These are phyloP conservation scores for Russula sp. DNA, from an alignment of 768 basidiomycete genomes.

Conservation along the genomic window DNA sequence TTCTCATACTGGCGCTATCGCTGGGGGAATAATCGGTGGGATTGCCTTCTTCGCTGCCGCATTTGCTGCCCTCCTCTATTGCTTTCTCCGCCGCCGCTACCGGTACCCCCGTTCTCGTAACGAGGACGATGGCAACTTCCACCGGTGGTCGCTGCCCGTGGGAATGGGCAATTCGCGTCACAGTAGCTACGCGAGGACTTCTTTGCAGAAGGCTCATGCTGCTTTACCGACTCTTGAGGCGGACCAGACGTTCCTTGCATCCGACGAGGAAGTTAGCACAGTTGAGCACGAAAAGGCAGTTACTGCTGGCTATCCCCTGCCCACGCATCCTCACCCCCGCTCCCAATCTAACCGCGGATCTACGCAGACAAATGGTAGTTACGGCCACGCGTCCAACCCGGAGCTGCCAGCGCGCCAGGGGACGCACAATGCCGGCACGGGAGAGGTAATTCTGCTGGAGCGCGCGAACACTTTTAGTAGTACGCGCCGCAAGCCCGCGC, in stretches of 20 bases:
- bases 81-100: slow-evolving; percentile 13
- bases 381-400: background rate
- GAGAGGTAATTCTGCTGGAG: slow-evolving; percentile 17
- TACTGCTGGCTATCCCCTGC: background rate
- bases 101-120: background rate
- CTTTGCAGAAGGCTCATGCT: background rate
- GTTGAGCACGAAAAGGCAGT: slow-evolving; percentile 17
- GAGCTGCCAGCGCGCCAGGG: background rate
- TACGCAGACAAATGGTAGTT: slow-evolving; percentile 3
- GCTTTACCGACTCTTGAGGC: background rate
- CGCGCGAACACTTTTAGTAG: slow-evolving; percentile 3
- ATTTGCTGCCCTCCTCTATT: slow-evolving; percentile 27
- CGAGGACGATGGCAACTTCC: background rate
- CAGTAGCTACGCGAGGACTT: background rate
- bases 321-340: background rate
- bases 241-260: slow-evolving; percentile 11
- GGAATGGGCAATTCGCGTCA: background rate
- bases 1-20: slow-evolving; percentile 40
- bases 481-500: slow-evolving; percentile 23
- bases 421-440: background rate
- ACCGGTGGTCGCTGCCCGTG: slow-evolving; percentile 1
- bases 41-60: slow-evolving; percentile 35
- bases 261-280: slow-evolving; percentile 20
- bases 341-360: slow-evolving; percentile 12
- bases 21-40: slow-evolving; percentile 48